phyloP scores from a whole-genome alignment of 345 rosid species.

The Conringia planisiliqua region DNA sequence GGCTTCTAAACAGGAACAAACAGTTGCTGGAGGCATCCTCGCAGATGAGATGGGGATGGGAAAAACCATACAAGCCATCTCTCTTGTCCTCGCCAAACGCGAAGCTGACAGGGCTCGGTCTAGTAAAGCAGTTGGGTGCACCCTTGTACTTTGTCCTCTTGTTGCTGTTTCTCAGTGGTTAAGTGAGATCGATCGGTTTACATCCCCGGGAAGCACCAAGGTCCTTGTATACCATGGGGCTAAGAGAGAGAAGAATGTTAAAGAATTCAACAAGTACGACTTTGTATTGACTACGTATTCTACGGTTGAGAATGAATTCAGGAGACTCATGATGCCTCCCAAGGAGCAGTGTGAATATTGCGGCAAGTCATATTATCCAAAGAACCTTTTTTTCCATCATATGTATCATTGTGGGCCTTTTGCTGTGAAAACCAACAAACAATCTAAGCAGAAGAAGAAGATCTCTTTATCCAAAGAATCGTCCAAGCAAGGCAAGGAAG shows the following conservation, averaged over 20 bases:
- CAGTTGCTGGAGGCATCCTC: slow-evolving; percentile 81
- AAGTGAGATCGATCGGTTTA: slow-evolving; percentile 72
- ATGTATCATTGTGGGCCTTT: slow-evolving; percentile 75
- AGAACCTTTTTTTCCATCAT: slow-evolving; percentile 50
- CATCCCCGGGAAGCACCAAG: slow-evolving; percentile 70
- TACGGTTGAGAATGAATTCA: slow-evolving; percentile 70
- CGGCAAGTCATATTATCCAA: slow-evolving; percentile 51
- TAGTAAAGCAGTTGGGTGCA: slow-evolving; percentile 36
- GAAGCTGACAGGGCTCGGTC: slow-evolving; percentile 27
- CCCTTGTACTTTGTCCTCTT: slow-evolving; percentile 90
- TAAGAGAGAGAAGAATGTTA: slow-evolving; percentile 50
- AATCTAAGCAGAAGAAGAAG: slow-evolving; percentile 77
- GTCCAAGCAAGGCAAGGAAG: slow-evolving; percentile 26
- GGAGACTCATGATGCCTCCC: slow-evolving; percentile 68
- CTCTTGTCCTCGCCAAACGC: slow-evolving; percentile 82
- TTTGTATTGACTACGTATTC: slow-evolving; percentile 89
- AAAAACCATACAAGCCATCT: slow-evolving; percentile 92
- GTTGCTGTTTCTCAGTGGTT: slow-evolving; percentile 95
- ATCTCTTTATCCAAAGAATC: slow-evolving; percentile 33
- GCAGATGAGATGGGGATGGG: slow-evolving; percentile 99
- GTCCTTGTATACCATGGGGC: slow-evolving; percentile 83
- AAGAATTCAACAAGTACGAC: slow-evolving; percentile 63
- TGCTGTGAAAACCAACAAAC: slow-evolving; percentile 71
- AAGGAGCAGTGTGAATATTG: slow-evolving; percentile 64
- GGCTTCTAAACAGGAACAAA: slow-evolving; percentile 84